phyloP scores from a whole-genome alignment of 2,329 filamentous ascomycete species.

The Cladobotryum protrusum region DNA sequence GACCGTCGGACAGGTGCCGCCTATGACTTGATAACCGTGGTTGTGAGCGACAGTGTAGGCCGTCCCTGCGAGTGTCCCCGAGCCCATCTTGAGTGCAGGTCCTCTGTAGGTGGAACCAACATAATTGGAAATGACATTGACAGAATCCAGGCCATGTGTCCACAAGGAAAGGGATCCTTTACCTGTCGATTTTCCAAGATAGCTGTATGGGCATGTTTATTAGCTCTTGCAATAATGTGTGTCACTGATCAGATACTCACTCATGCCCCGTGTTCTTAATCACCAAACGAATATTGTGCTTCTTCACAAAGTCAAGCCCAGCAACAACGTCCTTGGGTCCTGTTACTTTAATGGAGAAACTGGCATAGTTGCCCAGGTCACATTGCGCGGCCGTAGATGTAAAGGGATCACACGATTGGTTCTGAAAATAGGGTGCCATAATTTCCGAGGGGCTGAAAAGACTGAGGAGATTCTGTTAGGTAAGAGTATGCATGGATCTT shows the following conservation, averaged over 20 bases:
- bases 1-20: constrained; percentile 49
- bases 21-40: constrained; percentile 43
- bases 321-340: neutral
- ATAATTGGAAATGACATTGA: constrained; percentile 29
- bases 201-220: constrained; percentile 8
- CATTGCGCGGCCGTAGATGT: neutral
- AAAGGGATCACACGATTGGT: neutral
- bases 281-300: constrained; percentile 28
- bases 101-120: constrained; percentile 42
- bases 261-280: constrained; percentile 29
- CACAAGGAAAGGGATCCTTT: constrained; percentile 32
- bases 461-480: neutral
- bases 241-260: neutral
- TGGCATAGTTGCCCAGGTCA: neutral
- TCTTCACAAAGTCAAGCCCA: neutral
- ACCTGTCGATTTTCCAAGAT: constrained; percentile 29
- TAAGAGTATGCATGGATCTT: neutral
- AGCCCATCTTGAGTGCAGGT: constrained; percentile 46
- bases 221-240: neutral
- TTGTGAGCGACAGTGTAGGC: constrained; percentile 37
- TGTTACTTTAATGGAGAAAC: neutral
- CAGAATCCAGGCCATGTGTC: constrained; percentile 35
- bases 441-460: neutral
- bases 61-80: constrained; percentile 47
- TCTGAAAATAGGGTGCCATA: neutral